These are phyloP conservation scores for Epichloe gansuensis DNA, from an alignment of 2,329 filamentous ascomycete genomes.

Conservation along the genomic window DNA sequence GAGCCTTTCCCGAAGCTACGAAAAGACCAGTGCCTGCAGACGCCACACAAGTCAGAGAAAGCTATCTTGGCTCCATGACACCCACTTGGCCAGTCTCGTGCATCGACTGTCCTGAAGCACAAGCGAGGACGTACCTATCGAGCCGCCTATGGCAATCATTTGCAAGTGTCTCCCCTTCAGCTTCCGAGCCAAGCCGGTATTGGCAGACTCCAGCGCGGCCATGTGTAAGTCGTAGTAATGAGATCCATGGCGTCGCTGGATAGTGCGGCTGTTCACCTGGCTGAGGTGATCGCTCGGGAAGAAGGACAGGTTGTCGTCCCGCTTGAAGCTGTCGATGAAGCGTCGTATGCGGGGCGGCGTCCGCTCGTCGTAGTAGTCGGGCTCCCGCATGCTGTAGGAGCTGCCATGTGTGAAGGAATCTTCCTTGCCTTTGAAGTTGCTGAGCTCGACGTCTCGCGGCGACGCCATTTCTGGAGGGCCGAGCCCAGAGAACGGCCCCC, in stretches of 20 bases:
- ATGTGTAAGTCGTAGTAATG: slow-evolving; percentile 43
- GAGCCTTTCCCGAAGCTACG: slow-evolving; percentile 63
- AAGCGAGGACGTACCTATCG: slow-evolving; percentile 48
- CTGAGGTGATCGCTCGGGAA: slow-evolving; percentile 31
- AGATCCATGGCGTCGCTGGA: slow-evolving; percentile 16
- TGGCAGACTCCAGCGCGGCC: slow-evolving; percentile 60
- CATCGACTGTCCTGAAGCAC: background rate
- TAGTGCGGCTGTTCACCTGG: slow-evolving; percentile 17
- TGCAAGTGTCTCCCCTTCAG: slow-evolving; percentile 79
- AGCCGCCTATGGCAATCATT: slow-evolving; percentile 95
- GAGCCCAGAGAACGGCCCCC: background rate
- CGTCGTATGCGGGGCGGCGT: slow-evolving; percentile 24
- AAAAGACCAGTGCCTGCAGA: slow-evolving; percentile 59
- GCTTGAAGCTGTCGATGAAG: slow-evolving; percentile 49
- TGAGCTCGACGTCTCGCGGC: slow-evolving; percentile 38
- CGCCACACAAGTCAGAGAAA: background rate
- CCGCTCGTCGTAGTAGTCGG: slow-evolving; percentile 31
- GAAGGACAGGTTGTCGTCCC: slow-evolving; percentile 40
- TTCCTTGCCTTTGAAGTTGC: slow-evolving; percentile 45
- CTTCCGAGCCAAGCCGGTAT: slow-evolving; percentile 61
- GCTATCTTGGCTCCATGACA: background rate
- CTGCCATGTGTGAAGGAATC: slow-evolving; percentile 39
- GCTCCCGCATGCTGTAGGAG: slow-evolving; percentile 38
- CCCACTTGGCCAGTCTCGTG: background rate
- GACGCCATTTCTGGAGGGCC: slow-evolving; percentile 17